phyloP scores from a whole-genome alignment of 2,329 filamentous ascomycete genomes.

The Albifimbria verrucaria region DNA sequence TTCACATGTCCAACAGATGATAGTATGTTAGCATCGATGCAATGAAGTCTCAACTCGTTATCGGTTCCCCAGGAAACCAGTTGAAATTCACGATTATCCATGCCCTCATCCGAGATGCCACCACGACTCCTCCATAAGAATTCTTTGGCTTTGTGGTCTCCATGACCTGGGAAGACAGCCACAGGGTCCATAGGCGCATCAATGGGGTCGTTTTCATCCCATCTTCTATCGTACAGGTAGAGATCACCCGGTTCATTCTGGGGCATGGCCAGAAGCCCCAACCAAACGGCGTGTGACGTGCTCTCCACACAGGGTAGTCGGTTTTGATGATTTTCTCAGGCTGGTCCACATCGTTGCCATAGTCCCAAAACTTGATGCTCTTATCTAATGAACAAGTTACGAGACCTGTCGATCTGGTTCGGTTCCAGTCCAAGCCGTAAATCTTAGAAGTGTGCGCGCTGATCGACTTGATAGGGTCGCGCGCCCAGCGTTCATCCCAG shows the following conservation, averaged over 20 bases:
- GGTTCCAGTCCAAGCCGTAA: constrained; percentile 93
- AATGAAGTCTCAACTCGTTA: constrained; percentile 75
- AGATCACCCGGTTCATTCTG: constrained; percentile 83
- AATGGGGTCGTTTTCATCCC: constrained; percentile 38
- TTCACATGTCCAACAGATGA: constrained; percentile 70
- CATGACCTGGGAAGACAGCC: constrained; percentile 58
- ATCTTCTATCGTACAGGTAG: constrained; percentile 74
- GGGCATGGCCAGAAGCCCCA: constrained; percentile 86
- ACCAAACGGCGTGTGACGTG: constrained; percentile 87
- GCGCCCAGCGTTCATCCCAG: constrained; percentile 83
- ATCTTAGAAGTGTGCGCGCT: constrained; percentile 90
- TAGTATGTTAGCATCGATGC: constrained; percentile 62
- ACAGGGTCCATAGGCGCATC: constrained; percentile 48
- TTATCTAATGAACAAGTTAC: constrained; percentile 89
- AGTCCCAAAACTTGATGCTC: constrained; percentile 93
- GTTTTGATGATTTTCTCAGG: constrained; percentile 78
- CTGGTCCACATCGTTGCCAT: constrained; percentile 55
- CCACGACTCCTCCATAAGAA: constrained; percentile 87
- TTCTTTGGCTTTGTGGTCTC: constrained; percentile 74
- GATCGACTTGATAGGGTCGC: constrained; percentile 76
- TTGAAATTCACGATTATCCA: constrained; percentile 86
- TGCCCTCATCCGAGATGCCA: constrained; percentile 58
- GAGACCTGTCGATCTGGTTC: constrained; percentile 67
- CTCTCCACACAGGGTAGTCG: constrained; percentile 85
- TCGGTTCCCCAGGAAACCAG: constrained; percentile 91